Evolutionary conservation across 768 basidiomycete genomes (phyloP), one percentile per base, ranked within the genome.

Genomic region (Leccinum longicurvipes): DNA sequence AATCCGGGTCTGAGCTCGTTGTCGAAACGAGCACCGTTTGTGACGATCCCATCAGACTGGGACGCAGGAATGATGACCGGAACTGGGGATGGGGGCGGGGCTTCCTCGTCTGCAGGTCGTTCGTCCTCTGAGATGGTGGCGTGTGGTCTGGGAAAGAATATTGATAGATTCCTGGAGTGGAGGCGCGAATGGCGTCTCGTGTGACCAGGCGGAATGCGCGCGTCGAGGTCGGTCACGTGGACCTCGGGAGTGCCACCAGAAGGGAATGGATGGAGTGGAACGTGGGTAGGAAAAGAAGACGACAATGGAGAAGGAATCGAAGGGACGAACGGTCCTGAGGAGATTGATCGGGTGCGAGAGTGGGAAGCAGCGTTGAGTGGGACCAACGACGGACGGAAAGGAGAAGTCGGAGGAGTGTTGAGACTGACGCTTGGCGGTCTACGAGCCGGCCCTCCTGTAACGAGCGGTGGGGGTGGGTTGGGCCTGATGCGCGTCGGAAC

Each of bases 91-190:
- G 72, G 76, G 4, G 77, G 74, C 4, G 82, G 81, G 9, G 80
- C 76, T 51, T 79, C 77, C 50, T 77, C 74, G 41, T 80, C 79
- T 8, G 68, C 60, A 11, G 64, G 73, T 4, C 79, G 63, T 29
- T 82, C 84, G 64, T 89, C 86, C 69, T 91, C 87, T 4, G 82
- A 77, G 44, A 90, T 91, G 14, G 84, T 76, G 8, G 79, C 75
- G 0, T 79, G 73, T 0, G 84, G 81, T 31, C 85, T 82, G 15
- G 94, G 94, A 63, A 97, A 97, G 79, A 87, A 96, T 17, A 96
- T 77, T 1, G 93, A 95, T 3, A 97, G 76, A 65, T 98, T 98
- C 46, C 93, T 84, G 0, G 93, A 94, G 67, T 97, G 93, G 17
- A 96, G 76, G 2, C 91, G 81, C 4, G 82, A 73, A 70, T 93